Evolutionary conservation across 768 basidiomycete genomes (phyloP), one percentile per base, ranked within the genome.

Genomic region (Antrodiella citrinella): DNA sequence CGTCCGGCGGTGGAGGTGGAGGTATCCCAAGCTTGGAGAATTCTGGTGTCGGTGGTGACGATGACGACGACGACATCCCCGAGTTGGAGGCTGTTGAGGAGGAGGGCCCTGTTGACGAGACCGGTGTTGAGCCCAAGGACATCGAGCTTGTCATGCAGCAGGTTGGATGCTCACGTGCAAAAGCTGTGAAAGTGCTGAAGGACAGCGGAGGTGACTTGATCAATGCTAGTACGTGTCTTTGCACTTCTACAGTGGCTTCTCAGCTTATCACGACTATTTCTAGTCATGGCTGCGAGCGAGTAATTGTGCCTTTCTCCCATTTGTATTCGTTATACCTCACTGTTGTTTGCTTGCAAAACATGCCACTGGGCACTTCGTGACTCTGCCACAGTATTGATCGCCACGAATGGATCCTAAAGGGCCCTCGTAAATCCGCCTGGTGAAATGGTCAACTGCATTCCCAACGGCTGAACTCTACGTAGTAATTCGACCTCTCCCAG

Each of bases 241-340:
- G 51, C 23, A 47, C 12, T 26, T 48, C 5, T 26, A 44, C 26
- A 51, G 12, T 18, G 3, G 3, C n/a, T 18, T 12, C 3, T n/a
- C n/a, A n/a, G n/a, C 26, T 11, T 25, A 12, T 30, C n/a, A n/a
- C n/a, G n/a, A n/a, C 20, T 42, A 19, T 18, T 39, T 10, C 12
- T 54, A 92, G 90, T 93, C 67, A 93, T 93, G 91, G 87, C 91
- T 9, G 90, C 91, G 58, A 90, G 86, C 81, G 87, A 88, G 72
- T 92, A 73, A 76, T 72, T 56, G 57, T 56, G 59, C 61, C 51
- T 54, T 57, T 57, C 65, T 59, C 61, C 40, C 41, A 18, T 22
- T 22, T 48, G 10, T 24, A 44, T 45, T 23, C 51, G 44, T 52
- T 51, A 47, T 52, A 30, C 45, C 50, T 38, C 63, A 61, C 30